Conservation (phyloP, 257 asterid genomes). For the Jasminum sambac region DNA sequence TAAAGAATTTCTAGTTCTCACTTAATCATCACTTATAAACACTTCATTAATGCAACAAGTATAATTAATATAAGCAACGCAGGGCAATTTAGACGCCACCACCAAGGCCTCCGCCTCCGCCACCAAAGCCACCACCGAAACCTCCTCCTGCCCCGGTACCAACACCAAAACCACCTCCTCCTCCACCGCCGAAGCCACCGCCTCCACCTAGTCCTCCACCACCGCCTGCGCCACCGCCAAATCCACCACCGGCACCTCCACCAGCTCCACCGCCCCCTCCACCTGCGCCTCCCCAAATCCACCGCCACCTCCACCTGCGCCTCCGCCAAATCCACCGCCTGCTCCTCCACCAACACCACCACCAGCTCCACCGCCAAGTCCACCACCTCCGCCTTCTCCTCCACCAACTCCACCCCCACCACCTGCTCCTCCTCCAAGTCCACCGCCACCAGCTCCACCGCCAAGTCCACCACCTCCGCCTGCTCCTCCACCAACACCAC, state of each 20-base stretch:
- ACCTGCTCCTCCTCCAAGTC: conserved; percentile 7
- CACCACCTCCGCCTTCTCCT: conserved; percentile 15
- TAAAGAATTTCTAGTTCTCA: neutral
- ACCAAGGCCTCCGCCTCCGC: conserved; percentile 21
- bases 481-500: conserved; percentile 18
- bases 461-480: conserved; percentile 26
- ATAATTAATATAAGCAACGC: too few species aligned
- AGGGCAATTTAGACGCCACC: conserved; percentile 28
- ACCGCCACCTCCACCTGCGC: conserved; percentile 20
- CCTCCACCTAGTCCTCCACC: conserved; percentile 32
- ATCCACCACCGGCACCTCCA: conserved; percentile 11
- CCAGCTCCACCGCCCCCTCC: conserved; percentile 23
- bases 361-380: conserved; percentile 21
- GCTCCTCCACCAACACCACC: conserved; percentile 24
- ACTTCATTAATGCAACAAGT: neutral
- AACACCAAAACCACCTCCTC: conserved; percentile 21
- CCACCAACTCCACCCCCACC: conserved; percentile 31
- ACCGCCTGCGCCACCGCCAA: conserved; percentile 27
- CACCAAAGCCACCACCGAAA: conserved; percentile 13
- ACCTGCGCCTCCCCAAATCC: conserved; percentile 22
- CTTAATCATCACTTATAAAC: neutral
- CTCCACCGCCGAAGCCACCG: conserved; percentile 8
- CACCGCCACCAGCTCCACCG: conserved; percentile 20
- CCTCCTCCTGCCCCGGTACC: conserved; percentile 27
- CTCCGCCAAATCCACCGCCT: conserved; percentile 18